A percentile compares a stretch with the other conserved stretches of the same genome.
These are phyloP conservation scores for Nidula niveotomentosa DNA, from an alignment of 1,284 basidiomycete genomes.

Conservation along the genomic window DNA sequence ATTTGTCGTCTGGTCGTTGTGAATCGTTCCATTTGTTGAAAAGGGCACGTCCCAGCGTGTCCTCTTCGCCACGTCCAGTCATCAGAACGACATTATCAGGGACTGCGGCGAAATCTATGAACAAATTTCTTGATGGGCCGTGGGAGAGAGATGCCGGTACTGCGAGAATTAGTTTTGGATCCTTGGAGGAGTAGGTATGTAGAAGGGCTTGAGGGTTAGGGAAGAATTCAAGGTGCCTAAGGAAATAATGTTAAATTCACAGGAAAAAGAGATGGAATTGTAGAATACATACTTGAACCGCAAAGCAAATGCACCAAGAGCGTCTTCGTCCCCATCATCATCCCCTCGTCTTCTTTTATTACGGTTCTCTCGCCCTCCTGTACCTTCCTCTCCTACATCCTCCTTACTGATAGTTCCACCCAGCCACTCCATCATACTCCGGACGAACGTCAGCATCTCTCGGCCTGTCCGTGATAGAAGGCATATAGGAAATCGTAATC, in stretches of 20 bases:
- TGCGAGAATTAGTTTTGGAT: conserved; percentile 92
- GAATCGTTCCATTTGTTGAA: conserved; percentile 86
- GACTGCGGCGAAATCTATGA: conserved; percentile 80
- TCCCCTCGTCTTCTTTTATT: conserved; percentile 56
- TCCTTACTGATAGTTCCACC: conserved; percentile 91
- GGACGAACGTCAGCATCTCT: conserved; percentile 93
- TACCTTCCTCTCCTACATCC: conserved; percentile 77
- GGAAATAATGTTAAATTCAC: conserved; percentile 3
- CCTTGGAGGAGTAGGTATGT: conserved; percentile 79
- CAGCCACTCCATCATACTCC: conserved; percentile 99
- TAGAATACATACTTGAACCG: conserved; percentile 60
- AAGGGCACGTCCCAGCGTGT: conserved; percentile 77
- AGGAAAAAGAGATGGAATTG: neutral
- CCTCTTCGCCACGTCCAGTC: conserved; percentile 77
- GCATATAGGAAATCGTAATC: conserved; percentile 85
- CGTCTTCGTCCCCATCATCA: conserved; percentile 71
- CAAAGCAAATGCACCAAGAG: conserved; percentile 72
- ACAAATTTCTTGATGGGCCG: conserved; percentile 86
- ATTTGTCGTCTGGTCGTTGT: conserved; percentile 78
- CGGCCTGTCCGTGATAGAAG: conserved; percentile 88
- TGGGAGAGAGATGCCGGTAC: conserved; percentile 92
- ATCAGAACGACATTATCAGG: conserved; percentile 86
- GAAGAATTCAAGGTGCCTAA: conserved; percentile 89
- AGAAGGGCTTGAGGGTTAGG: conserved; percentile 79
- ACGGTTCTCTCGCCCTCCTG: conserved; percentile 41